Base-by-base conservation (phyloP, 805 yeast species). In the Spathaspora passalidarum region DNA sequence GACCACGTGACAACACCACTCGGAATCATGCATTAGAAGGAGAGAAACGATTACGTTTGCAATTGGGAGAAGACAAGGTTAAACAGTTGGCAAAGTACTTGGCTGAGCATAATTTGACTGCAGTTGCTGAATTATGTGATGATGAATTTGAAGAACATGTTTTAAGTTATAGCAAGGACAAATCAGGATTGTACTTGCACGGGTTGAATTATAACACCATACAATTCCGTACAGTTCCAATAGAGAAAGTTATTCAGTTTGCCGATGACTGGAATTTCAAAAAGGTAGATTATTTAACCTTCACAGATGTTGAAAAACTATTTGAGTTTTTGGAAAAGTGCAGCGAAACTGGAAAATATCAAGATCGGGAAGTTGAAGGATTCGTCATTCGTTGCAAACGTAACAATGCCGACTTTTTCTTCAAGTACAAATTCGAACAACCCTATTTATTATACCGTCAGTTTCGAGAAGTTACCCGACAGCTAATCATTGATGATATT, bases 141-240 rank as follows among this genome's bases (percentile, higher is more conserved):
- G 99, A 94, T 57, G 65, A 63, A 0, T 94, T 94, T 62, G 99
- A 94, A 61, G 98, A 94, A 62, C 99, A 94, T 61, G 87, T 94
- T 6, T 70, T 94, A 41, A 84, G 83, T 47, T 94, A 94, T 58
- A 61, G 73, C 2, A 71, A 69, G 1, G 82, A 83, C 0, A 67
- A 66, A 8, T 81, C 96, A 0, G 99, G 99, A 0, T 67, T 94
- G 5, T 94, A 94, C 54, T 62, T 94, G 14, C 98, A 92, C 61
- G 99, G 99, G 0, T 63, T 94, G 38, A 94, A 94, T 62, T 56
- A 63, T 42, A 94, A 94, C 57, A 67, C 72, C 1, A 76, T 81
- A 0, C 56, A 66, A 8, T 92, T 94, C 60, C 54, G 62, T 16
- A 90, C 98, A 0, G 72, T 76, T 44, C 76, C 86, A 0, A 80